Evolutionary conservation across 2,329 filamentous ascomycete genomes (phyloP).

Genomic region (Diaporthe capsici): DNA sequence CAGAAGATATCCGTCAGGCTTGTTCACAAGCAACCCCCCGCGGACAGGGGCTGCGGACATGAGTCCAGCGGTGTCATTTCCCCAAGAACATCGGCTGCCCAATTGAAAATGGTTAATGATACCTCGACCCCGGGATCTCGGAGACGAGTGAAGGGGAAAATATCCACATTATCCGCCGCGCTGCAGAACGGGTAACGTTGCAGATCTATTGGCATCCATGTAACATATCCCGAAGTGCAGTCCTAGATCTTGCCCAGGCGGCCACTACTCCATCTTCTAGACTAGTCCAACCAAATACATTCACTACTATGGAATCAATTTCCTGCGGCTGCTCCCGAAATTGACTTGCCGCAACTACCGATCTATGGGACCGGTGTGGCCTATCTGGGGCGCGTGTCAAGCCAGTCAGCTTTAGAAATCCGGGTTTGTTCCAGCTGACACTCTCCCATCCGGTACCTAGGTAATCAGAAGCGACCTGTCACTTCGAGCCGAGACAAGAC

Average conservation of each 20-base stretch:
- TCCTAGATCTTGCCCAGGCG: slow-evolving; percentile 10
- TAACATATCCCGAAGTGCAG: slow-evolving; percentile 3
- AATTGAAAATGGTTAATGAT: slow-evolving; percentile 7
- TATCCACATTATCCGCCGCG: slow-evolving; percentile 10
- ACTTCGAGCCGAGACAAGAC: slow-evolving; percentile 1
- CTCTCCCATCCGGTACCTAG: neutral
- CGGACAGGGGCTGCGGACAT: neutral
- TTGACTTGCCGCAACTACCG: slow-evolving; percentile 21
- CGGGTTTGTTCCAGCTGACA: slow-evolving; percentile 6
- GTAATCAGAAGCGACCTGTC: neutral
- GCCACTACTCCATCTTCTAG: neutral
- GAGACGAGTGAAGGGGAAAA: slow-evolving; percentile 18
- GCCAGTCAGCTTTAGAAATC: slow-evolving; percentile 17
- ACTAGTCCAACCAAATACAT: neutral
- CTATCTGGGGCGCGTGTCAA: slow-evolving; percentile 25
- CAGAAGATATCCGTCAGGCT: neutral
- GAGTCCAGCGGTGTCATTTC: slow-evolving; percentile 14
- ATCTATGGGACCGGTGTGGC: slow-evolving; percentile 11
- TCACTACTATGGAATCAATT: neutral
- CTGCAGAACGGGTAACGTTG: slow-evolving; percentile 26
- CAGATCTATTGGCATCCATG: slow-evolving; percentile 17
- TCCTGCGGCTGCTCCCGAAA: slow-evolving; percentile 30
- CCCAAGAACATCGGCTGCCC: slow-evolving; percentile 11
- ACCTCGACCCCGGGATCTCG: slow-evolving; percentile 1
- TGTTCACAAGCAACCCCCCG: neutral